Evolutionary conservation across 495 filamentous ascomycete genomes (phyloP).

Genomic region (Cercophora newfieldiana): DNA sequence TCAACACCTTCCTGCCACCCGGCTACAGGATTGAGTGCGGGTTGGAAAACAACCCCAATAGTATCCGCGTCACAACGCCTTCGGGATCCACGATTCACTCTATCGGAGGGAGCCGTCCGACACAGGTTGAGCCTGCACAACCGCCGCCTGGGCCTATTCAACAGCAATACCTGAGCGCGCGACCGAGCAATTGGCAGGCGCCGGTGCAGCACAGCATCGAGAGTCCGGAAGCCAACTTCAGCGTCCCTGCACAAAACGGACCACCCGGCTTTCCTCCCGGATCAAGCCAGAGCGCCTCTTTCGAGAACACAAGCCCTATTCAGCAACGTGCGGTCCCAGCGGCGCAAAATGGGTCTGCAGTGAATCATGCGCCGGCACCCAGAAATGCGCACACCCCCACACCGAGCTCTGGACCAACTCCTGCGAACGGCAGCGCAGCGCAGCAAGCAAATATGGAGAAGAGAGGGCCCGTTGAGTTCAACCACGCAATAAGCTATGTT

Average conservation of each 20-base stretch:
- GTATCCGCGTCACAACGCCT: constrained; percentile 94
- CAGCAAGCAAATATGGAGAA: constrained; percentile 70
- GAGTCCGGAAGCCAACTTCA: constrained; percentile 55
- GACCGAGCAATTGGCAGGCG: constrained; percentile 49
- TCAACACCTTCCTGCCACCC: constrained; percentile 97
- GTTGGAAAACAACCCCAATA: constrained; percentile 84
- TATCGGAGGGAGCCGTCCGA: constrained; percentile 47
- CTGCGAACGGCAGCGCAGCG: constrained; percentile 43
- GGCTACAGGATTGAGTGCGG: constrained; percentile 98
- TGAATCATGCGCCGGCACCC: constrained; percentile 39
- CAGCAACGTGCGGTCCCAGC: constrained; percentile 82
- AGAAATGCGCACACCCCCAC: constrained; percentile 56
- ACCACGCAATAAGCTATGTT: constrained; percentile 99
- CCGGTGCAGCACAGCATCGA: constrained; percentile 58
- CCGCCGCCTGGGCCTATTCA: constrained; percentile 30
- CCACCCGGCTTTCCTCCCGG: constrained; percentile 43
- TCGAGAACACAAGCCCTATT: constrained; percentile 60
- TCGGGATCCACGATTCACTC: constrained; percentile 69
- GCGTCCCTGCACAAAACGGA: constrained; percentile 48
- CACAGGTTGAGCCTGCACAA: constrained; percentile 45
- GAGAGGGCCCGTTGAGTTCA: constrained; percentile 95
- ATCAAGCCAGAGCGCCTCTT: constrained; percentile 44
- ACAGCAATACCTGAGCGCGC: constrained; percentile 41
- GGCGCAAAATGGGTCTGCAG: constrained; percentile 58
- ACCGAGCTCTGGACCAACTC: constrained; percentile 41